Conservation (phyloP, 208 protist genomes). For the Acanthamoeba healyi region DNA sequence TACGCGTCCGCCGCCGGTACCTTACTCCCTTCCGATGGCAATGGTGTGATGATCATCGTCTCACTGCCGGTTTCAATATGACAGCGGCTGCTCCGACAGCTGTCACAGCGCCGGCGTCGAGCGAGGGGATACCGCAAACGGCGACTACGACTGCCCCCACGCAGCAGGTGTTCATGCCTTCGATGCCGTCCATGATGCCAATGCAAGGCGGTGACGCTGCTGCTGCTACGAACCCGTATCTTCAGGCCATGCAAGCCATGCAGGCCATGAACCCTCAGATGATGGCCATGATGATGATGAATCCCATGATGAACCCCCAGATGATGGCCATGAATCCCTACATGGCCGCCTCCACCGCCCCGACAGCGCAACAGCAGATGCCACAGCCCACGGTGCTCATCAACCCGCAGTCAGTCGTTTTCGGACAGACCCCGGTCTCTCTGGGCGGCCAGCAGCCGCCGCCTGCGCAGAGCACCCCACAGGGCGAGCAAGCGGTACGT, state of each 20-base stretch:
- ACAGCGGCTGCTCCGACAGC: neutral
- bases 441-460: neutral
- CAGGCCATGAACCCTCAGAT: slow-evolving; percentile 33
- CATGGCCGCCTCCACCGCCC: neutral
- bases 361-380: neutral
- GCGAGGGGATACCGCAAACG: neutral
- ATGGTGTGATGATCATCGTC: no score
- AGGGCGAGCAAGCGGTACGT: neutral
- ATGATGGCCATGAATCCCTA: slow-evolving; percentile 43
- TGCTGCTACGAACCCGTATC: neutral
- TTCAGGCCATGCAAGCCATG: neutral
- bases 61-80: no score
- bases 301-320: neutral
- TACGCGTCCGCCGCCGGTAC: neutral
- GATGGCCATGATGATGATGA: slow-evolving; percentile 12
- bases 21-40: neutral
- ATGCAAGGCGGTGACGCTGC: neutral
- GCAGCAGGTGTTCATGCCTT: no score
- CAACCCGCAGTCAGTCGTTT: neutral
- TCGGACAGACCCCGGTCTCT: neutral
- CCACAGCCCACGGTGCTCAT: neutral
- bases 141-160: neutral
- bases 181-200: neutral
- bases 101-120: no score
- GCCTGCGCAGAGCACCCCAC: neutral